Conservation (phyloP, 805 yeast genomes). For the Cyberlindnera maritima region DNA sequence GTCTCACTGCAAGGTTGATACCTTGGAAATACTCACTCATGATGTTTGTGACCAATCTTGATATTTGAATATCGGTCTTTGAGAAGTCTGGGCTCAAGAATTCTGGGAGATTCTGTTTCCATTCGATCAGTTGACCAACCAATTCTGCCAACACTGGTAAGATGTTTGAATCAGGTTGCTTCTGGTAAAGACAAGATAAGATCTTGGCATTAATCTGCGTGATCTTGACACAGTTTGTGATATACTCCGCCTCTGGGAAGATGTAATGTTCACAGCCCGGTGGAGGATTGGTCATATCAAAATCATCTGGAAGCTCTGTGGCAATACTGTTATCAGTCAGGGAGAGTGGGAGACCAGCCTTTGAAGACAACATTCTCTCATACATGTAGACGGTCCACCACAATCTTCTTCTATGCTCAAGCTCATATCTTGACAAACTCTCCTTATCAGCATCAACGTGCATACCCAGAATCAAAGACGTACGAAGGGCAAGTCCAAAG, state of each 20-base stretch:
- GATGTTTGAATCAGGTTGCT: slow-evolving; percentile 74
- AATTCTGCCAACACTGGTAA: slow-evolving; percentile 70
- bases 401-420: slow-evolving; percentile 77
- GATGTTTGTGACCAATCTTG: slow-evolving; percentile 67
- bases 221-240: slow-evolving; percentile 72
- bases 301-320: slow-evolving; percentile 71
- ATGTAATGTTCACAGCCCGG: slow-evolving; percentile 60
- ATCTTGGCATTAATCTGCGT: slow-evolving; percentile 78
- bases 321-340: slow-evolving; percentile 81
- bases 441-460: slow-evolving; percentile 81
- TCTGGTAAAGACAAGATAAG: slow-evolving; percentile 64
- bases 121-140: slow-evolving; percentile 60
- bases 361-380: slow-evolving; percentile 80
- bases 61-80: slow-evolving; percentile 46
- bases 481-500: slow-evolving; percentile 71
- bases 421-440: slow-evolving; percentile 60
- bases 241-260: slow-evolving; percentile 76
- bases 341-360: slow-evolving; percentile 76
- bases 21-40: slow-evolving; percentile 86
- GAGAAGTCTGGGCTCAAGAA: slow-evolving; percentile 65
- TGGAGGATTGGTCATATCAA: slow-evolving; percentile 62
- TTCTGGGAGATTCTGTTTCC: slow-evolving; percentile 66
- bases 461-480: slow-evolving; percentile 71
- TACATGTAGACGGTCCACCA: slow-evolving; percentile 88
- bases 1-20: slow-evolving; percentile 74